A percentile compares a stretch with the other conserved stretches of the same genome.
phyloP scores from a whole-genome alignment of 345 rosid species.

The Ceriops decandra region DNA sequence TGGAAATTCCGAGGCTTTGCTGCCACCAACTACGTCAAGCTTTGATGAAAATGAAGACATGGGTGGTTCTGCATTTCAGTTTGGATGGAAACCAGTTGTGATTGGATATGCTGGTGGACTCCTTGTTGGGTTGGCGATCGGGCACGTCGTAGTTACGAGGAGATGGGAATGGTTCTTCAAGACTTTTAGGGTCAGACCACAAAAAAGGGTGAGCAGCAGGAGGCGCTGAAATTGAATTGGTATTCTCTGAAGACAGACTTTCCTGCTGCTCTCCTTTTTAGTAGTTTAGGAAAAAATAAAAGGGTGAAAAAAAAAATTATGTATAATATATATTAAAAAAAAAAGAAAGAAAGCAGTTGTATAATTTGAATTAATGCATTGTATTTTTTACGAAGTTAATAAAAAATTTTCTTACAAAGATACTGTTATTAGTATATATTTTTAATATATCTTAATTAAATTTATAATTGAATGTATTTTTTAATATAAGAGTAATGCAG shows the following conservation, averaged over 20 bases:
- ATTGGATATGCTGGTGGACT: conserved; percentile 1
- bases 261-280: neutral
- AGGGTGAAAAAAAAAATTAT: no score
- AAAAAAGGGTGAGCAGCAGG: neutral
- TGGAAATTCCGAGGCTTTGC: neutral
- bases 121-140: neutral
- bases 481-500: no score
- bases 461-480: no score
- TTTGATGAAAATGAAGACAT: no score
- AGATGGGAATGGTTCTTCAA: neutral
- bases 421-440: no score
- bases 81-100: conserved; percentile 4
- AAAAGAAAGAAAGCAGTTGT: neutral
- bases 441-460: no score
- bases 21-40: neutral
- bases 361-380: no score
- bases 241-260: neutral
- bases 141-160: neutral
- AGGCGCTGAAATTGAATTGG: neutral
- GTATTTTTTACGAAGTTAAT: no score
- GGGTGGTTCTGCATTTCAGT: neutral
- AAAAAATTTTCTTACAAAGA: no score
- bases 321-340: neutral
- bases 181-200: neutral
- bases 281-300: no score